These are phyloP conservation scores for Mycena vulgaris DNA, from an alignment of 768 basidiomycete genomes.

Conservation along the genomic window DNA sequence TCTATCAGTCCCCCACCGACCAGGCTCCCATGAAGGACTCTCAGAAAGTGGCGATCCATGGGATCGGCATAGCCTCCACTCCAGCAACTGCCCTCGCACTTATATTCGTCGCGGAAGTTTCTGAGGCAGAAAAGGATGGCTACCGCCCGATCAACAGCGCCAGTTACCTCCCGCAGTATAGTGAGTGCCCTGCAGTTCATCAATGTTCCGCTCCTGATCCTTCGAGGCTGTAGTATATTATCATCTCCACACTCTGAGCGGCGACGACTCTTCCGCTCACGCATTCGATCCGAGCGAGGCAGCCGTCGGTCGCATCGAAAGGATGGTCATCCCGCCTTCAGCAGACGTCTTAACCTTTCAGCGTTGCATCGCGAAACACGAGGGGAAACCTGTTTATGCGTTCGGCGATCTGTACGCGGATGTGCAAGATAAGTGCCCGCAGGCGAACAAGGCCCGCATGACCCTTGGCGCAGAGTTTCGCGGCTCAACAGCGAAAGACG, in stretches of 20 bases:
- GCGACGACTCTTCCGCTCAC: background rate
- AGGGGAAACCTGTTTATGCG: constrained; percentile 5
- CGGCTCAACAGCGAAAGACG: too few relatives aligned
- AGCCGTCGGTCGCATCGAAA: constrained; percentile 2
- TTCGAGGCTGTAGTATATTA: constrained; percentile 6
- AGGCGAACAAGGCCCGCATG: too few relatives aligned
- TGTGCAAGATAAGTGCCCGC: background rate
- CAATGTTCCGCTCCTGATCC: background rate
- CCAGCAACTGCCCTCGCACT: constrained; percentile 4
- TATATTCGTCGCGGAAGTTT: background rate
- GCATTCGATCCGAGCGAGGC: constrained; percentile 9
- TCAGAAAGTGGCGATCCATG: background rate
- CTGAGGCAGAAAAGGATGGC: background rate
- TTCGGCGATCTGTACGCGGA: constrained; percentile 9
- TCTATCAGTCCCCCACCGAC: background rate
- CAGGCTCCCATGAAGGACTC: background rate
- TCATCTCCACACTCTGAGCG: constrained; percentile 3
- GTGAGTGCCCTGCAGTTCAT: background rate
- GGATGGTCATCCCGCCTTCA: background rate
- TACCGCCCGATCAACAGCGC: background rate
- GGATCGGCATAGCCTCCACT: background rate
- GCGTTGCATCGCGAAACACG: constrained; percentile 16
- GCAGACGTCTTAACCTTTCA: background rate
- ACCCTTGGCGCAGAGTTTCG: too few relatives aligned
- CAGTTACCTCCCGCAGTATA: background rate